A percentile compares a stretch with the other conserved stretches of the same genome.
Evolutionary conservation across 805 yeast species (phyloP).

Genomic region (Metschnikowia henanensis): DNA sequence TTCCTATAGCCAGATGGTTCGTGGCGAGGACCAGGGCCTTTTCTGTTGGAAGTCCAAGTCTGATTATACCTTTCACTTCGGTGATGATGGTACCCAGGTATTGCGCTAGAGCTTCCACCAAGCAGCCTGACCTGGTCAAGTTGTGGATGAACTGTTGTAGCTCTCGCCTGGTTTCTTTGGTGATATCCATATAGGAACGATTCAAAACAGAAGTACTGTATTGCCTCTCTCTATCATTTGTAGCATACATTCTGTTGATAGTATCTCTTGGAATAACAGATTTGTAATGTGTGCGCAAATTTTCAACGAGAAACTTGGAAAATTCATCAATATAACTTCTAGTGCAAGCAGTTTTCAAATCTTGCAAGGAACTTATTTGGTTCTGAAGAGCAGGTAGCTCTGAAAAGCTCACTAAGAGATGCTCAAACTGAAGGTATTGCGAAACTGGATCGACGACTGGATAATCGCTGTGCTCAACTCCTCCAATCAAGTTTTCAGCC

Average conservation of each 20-base stretch:
- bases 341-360: slow-evolving; percentile 65
- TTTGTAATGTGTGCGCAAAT: slow-evolving; percentile 59
- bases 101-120: slow-evolving; percentile 57
- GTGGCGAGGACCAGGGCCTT: background rate
- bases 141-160: slow-evolving; percentile 53
- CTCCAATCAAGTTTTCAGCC: slow-evolving; percentile 58
- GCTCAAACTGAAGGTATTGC: slow-evolving; percentile 24
- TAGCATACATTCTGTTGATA: slow-evolving; percentile 44
- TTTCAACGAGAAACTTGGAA: slow-evolving; percentile 53
- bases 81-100: slow-evolving; percentile 69
- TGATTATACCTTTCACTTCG: slow-evolving; percentile 74
- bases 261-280: slow-evolving; percentile 49
- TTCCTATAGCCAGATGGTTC: background rate
- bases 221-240: slow-evolving; percentile 28
- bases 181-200: slow-evolving; percentile 39
- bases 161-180: slow-evolving; percentile 38
- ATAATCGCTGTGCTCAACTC: slow-evolving; percentile 27
- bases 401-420: slow-evolving; percentile 42
- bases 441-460: slow-evolving; percentile 17
- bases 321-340: slow-evolving; percentile 63
- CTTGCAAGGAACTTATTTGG: slow-evolving; percentile 52
- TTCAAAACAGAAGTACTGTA: slow-evolving; percentile 23
- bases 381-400: slow-evolving; percentile 50
- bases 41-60: slow-evolving; percentile 25
- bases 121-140: slow-evolving; percentile 59